Conservation (phyloP, 2,329 filamentous ascomycete species). For the Ilyonectria robusta region DNA sequence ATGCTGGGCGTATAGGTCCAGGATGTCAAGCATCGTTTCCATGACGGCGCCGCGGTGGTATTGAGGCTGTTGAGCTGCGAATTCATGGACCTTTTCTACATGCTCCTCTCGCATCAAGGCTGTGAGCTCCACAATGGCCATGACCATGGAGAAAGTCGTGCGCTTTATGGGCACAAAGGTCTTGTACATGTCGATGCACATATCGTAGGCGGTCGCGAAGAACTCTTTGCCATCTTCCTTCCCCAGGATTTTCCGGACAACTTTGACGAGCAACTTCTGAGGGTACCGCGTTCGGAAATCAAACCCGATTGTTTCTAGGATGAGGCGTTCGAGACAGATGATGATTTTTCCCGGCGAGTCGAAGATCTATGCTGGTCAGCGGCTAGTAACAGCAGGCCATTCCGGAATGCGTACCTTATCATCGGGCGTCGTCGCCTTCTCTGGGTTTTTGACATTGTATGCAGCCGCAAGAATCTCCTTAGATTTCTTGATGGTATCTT, state of each 20-base stretch:
- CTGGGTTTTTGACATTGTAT: conserved; percentile 84
- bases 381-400: neutral
- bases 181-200: conserved; percentile 91
- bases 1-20: conserved; percentile 94
- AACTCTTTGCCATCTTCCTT: conserved; percentile 64
- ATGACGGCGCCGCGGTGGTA: conserved; percentile 64
- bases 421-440: conserved; percentile 80
- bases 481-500: conserved; percentile 98
- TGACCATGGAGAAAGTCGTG: conserved; percentile 85
- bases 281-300: conserved; percentile 93
- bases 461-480: conserved; percentile 92
- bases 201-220: conserved; percentile 80
- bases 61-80: conserved; percentile 65
- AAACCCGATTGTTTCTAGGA: conserved; percentile 93
- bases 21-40: conserved; percentile 90
- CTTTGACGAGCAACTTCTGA: conserved; percentile 87
- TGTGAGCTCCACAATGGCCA: conserved; percentile 86
- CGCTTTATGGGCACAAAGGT: conserved; percentile 95
- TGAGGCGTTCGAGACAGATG: conserved; percentile 90
- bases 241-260: conserved; percentile 72
- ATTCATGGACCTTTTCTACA: conserved; percentile 62
- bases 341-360: conserved; percentile 84
- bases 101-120: conserved; percentile 71
- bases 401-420: conserved; percentile 74
- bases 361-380: conserved; percentile 72